Base-by-base conservation (phyloP, 202 grass and related monocot species). In the Panicum hallii region DNA sequence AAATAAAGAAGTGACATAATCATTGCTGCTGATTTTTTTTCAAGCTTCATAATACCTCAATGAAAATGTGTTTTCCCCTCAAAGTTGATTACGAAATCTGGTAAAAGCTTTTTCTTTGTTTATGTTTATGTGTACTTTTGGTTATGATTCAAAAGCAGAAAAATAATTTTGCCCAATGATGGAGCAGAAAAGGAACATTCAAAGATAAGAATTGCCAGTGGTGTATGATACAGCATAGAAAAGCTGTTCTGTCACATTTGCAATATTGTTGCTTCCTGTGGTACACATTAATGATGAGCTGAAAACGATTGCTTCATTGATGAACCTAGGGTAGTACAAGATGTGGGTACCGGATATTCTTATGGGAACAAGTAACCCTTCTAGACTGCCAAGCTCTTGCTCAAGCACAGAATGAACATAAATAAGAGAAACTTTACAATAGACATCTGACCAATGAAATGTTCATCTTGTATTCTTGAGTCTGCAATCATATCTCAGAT, bases 251-350 rank as follows among this genome's bases (percentile, higher is more conserved):
- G 57, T 66, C 40, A 63, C 60, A 65, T 49, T 76, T 91, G 8
- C 22, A 77, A 66, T 6, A 12, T 22, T 50, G 89, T 91, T 91
- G 89, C 85, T 84, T 91, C 85, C 40, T 81, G 16, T 36, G 76
- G 56, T 60, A 57, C 75, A 62, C 89, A 81, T 77, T 80, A 84
- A 81, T 87, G 85, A 87, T 84, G 46, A 82, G 71, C 20, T 66
- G 89, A 87, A 87, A 84, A 80, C 4, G 70, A 90, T 42, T 71
- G 63, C 70, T 57, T 57, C 48, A 57, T 57, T 81, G 38, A 79
- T 60, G 15, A 87, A 72, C 71, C 72, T 43, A 80, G 19, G 38
- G 8, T 38, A 52, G 42, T 84, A 75, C 45, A 70, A 71, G 45
- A 63, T 84, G 64, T 82, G 85, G 23, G 60, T 71, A 77, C 84